Base-by-base conservation (phyloP, 208 protist genomes). In the Leishmania aethiopica region DNA sequence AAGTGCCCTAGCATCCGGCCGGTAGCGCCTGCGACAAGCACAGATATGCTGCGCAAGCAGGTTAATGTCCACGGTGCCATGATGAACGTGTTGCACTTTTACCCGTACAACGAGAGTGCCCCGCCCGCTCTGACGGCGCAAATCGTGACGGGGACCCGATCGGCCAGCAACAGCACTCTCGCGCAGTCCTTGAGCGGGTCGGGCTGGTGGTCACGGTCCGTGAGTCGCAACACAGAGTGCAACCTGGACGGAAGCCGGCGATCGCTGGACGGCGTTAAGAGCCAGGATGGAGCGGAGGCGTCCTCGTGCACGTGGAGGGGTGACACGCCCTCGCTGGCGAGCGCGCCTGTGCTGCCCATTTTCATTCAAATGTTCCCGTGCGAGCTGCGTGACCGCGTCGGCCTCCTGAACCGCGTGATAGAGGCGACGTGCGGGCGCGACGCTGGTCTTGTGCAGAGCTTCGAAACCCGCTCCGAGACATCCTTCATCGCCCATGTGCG, bases 351-450 rank as follows among this genome's bases (percentile, higher is more conserved):
- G 51, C 60, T 87, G 64, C 89, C 90, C 25, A 84, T 96, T 25
- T 95, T 94, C 67, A 90, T 96, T 83, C 93, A 94, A 78, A 96
- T 96, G 93, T 96, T 94, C 67, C 93, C 93, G 15, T 96, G 91
- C 70, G 93, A 96, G 75, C 86, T 94, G 69, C 87, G 88, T 15
- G 87, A 94, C 75, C 86, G 89, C 15, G 86, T 86, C 47, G 84
- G 79, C 6, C 87, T 95, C 64, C 76, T 96, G 70, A 94, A 96
- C 85, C 89, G 89, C 28, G 90, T 96, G 62, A 89, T 96, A 25
- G 83, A 88, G 84, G 85, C 77, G 73, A 85, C 85, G 69, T 88
- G 85, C 78, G 81, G 81, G 72, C 72, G 62, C 19, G 78, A 83
- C 40, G 79, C 77, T 59, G 90, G 86, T n/a, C 78, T 83, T 22